Conservation (phyloP, 495 filamentous ascomycete genomes). For the Aspergillus avenaceus region DNA sequence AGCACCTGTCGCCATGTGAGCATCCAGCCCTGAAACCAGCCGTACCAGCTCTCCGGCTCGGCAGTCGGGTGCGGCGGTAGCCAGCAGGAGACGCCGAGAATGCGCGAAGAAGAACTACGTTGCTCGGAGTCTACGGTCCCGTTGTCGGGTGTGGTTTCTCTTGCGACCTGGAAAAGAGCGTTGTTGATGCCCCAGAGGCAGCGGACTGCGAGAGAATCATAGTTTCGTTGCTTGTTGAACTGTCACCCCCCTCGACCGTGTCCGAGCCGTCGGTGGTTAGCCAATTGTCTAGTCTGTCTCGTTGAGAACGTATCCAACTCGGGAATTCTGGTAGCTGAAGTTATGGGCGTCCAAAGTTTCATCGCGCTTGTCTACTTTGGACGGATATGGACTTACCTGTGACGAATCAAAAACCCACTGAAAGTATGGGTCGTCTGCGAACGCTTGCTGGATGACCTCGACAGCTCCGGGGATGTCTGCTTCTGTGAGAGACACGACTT, state of each 20-base stretch:
- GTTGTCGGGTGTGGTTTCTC: slow-evolving; percentile 25
- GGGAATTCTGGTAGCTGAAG: too few species aligned
- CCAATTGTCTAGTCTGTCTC: neutral
- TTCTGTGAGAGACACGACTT: slow-evolving; percentile 50
- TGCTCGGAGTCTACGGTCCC: slow-evolving; percentile 1
- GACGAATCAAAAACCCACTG: slow-evolving; percentile 54
- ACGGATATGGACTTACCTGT: slow-evolving; percentile 34
- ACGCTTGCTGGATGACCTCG: slow-evolving; percentile 53
- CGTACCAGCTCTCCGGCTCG: slow-evolving; percentile 48
- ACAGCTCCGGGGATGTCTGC: slow-evolving; percentile 58
- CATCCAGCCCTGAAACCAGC: slow-evolving; percentile 54
- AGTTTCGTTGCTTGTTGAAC: slow-evolving; percentile 40
- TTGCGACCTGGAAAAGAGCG: slow-evolving; percentile 61
- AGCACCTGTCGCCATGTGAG: slow-evolving; percentile 54
- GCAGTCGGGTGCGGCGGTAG: slow-evolving; percentile 44
- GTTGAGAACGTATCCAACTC: too few species aligned
- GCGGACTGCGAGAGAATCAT: slow-evolving; percentile 50
- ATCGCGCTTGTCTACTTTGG: neutral
- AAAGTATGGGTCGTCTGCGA: slow-evolving; percentile 65
- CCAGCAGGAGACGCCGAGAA: slow-evolving; percentile 65
- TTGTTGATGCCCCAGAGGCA: slow-evolving; percentile 60
- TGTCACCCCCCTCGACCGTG: slow-evolving; percentile 11
- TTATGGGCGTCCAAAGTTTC: too few species aligned
- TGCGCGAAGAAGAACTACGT: slow-evolving; percentile 13
- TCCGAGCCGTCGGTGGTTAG: neutral